A percentile compares a stretch with the other conserved stretches of the same genome.
These are phyloP conservation scores for Ampelocalamus luodianensis DNA, from an alignment of 176 grass and related monocot species.

Conservation along the genomic window DNA sequence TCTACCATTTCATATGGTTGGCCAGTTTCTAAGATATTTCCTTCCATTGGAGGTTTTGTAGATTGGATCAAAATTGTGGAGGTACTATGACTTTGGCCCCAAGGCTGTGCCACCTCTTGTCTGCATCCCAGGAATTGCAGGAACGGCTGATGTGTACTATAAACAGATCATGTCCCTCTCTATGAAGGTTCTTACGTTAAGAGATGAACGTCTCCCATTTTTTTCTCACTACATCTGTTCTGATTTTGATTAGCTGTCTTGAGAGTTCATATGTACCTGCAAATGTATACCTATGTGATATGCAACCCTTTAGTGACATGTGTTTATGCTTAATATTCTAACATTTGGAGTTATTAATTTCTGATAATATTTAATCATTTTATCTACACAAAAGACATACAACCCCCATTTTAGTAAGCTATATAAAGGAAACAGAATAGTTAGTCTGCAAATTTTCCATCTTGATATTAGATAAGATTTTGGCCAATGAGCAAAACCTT, in stretches of 20 bases:
- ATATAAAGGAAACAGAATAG: background rate
- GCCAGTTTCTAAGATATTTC: no score
- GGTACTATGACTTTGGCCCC: slow-evolving; percentile 97
- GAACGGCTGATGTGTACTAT: slow-evolving; percentile 98
- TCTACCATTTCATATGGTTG: no score
- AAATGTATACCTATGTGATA: background rate
- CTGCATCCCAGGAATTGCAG: slow-evolving; percentile 95
- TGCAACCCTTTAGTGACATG: background rate
- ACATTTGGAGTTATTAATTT: background rate
- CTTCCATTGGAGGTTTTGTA: no score
- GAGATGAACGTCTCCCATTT: slow-evolving; percentile 4
- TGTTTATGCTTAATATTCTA: slow-evolving; percentile 12
- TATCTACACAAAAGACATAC: background rate
- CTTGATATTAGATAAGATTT: background rate
- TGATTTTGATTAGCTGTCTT: slow-evolving; percentile 31
- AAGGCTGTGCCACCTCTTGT: slow-evolving; percentile 83
- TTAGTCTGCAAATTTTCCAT: background rate
- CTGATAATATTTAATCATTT: background rate
- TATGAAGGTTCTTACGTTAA: slow-evolving; percentile 65
- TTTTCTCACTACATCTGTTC: slow-evolving; percentile 3
- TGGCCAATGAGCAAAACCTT: background rate
- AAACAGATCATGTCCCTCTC: slow-evolving; percentile 97
- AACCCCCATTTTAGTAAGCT: background rate
- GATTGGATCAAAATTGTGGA: slow-evolving; percentile 5
- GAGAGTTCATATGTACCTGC: background rate